Base-by-base conservation (phyloP, 805 yeast genomes). In the Kuraishia borneana region DNA sequence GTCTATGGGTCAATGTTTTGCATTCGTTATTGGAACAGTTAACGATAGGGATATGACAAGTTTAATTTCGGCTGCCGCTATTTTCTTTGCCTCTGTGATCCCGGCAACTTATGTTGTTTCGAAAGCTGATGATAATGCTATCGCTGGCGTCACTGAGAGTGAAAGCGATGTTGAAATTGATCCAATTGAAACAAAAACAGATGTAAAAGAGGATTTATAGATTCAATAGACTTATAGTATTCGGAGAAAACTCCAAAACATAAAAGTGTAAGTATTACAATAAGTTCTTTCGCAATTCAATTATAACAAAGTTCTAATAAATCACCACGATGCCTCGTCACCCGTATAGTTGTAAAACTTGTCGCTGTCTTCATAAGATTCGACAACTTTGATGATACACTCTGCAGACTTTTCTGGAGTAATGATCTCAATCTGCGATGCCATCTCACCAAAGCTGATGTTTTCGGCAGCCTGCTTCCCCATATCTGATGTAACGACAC, bases 401-500 rank as follows among this genome's bases (percentile, higher is more conserved):
- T 29, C 25, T 6, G 48, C 60, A 35, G 53, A 45, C 19, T 43
- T 45, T 19, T 45, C 54, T 3, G 61, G 50, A 4, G 55, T 44
- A 22, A 51, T 40, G 16, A 19, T 18, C 6, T 21, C 21, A 3
- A 25, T 25, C n/a, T n/a, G n/a, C n/a, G n/a, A n/a, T n/a, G n/a
- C n/a, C n/a, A 25, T 25, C 6, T 13, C 28, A 12, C 16, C 28
- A 13, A 25, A 25, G 6, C 13, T 16, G 16, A 25, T 25, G 28
- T 25, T 6, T 12, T 25, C 16, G 6, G 28, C 13, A 12, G 16
- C 28, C 7, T 10, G 7, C 6, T 7, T 33, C 4, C 49, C 53
- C 54, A 53, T 50, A 32, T 62, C 66, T 20, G 60, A 56, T 7
- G 36, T 13, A 12, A 63, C 65, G 12, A 50, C 23, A 25, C 69